Evolutionary conservation across 2,329 filamentous ascomycete species (phyloP), one percentile per base, ranked within the genome.

Genomic region (Pestalotiopsis sp.): DNA sequence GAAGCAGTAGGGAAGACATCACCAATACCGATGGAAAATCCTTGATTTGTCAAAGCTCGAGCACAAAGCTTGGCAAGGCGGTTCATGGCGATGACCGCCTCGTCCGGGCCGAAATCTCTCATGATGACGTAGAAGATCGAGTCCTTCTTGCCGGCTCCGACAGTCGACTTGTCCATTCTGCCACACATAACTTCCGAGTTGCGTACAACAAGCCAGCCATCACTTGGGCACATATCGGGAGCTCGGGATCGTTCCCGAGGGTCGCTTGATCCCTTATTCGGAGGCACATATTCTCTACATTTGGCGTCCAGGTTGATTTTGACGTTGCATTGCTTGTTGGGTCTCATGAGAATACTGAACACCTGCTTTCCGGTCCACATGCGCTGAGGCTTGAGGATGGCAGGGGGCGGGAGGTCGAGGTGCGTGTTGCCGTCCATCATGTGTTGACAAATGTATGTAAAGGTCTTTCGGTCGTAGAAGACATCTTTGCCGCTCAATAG

Each of bases 181-280:
- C 96, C 96, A 77, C 95, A 98, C 93, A 99, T 97, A 70, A 98
- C 91, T 79, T 98, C 95, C 0, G 95, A 98, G 78, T 99, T 98
- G 68, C 95, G 92, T 71, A 99, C 92, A 14, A 97, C 94, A 11
- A 99, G 85, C 88, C 93, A 98, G 7, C 92, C 91, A 79, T 99
- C 96, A 73, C 96, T 93, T 17, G 92, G 89, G 75, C 95, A 93
- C 82, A 97, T 91, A 71, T 93, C 91, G 1, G 91, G 89, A 59
- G 77, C 77, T 64, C 81, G 88, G 59, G 59, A 66, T 69, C 81
- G 82, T 70, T 83, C 45, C 25, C 83, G 81, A 66, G 82, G 83
- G 1, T 86, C 87, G 1, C 87, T 81, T 3, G 85, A 85, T n/a
- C 86, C 83, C 72, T 88, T 89, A 79, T 70, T 69, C 11, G 76